phyloP scores from a whole-genome alignment of 352 stramenopile species.

The Phytophthora capsici region DNA sequence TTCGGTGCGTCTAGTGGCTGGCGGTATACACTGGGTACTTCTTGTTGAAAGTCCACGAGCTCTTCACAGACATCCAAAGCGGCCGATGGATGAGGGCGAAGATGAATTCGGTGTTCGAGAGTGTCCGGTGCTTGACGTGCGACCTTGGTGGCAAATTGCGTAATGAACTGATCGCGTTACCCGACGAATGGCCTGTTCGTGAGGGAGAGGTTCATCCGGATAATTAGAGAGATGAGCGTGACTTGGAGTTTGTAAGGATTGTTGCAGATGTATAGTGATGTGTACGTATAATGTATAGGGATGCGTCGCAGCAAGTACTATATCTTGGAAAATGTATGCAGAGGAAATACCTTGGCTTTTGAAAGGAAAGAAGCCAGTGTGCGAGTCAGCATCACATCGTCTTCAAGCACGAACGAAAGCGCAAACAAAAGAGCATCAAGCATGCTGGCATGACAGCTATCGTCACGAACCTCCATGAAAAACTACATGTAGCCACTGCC shows the following conservation, averaged over 20 bases:
- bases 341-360: background rate
- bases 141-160: slow-evolving; percentile 49
- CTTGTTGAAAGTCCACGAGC: slow-evolving; percentile 86
- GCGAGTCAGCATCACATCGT: slow-evolving; percentile 7
- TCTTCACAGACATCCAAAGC: slow-evolving; percentile 83
- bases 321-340: slow-evolving; percentile 14
- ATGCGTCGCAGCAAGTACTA: slow-evolving; percentile 21
- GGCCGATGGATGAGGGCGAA: slow-evolving; percentile 25
- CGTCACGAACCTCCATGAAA: no score
- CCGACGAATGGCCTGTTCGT: slow-evolving; percentile 41
- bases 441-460: background rate
- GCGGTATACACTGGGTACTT: slow-evolving; percentile 81
- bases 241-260: slow-evolving; percentile 31
- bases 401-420: slow-evolving; percentile 3
- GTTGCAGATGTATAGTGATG: background rate
- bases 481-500: no score
- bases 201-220: slow-evolving; percentile 3
- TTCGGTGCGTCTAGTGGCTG: slow-evolving; percentile 54
- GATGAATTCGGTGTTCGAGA: slow-evolving; percentile 19
- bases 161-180: slow-evolving; percentile 80
- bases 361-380: slow-evolving; percentile 24
- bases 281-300: slow-evolving; percentile 14
- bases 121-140: slow-evolving; percentile 34
- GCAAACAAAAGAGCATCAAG: no score
- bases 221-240: slow-evolving; percentile 2